Evolutionary conservation across 1,139 yeast genomes (phyloP).

Genomic region (Kurtzmaniella natalensis): DNA sequence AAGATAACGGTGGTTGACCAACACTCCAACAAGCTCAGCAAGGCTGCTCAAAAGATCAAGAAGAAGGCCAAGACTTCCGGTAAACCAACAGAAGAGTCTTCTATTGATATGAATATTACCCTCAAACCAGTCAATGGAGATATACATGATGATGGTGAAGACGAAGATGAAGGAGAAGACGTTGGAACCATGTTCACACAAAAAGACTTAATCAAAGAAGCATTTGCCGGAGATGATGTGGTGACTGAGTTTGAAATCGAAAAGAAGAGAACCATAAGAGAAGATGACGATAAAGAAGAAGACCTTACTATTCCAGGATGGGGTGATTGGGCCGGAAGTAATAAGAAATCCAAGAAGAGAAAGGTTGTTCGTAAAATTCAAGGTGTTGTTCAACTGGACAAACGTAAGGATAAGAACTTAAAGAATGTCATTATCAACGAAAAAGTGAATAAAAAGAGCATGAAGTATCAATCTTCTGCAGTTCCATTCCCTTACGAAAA

Average conservation of each 20-base stretch:
- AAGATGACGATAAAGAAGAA: slow-evolving; percentile 84
- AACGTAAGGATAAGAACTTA: slow-evolving; percentile 73
- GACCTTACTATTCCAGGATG: slow-evolving; percentile 92
- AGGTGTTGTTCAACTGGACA: slow-evolving; percentile 67
- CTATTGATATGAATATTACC: slow-evolving; percentile 48
- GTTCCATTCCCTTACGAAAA: slow-evolving; percentile 95
- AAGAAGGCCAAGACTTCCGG: slow-evolving; percentile 43
- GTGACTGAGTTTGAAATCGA: slow-evolving; percentile 74
- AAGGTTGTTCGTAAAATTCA: slow-evolving; percentile 63
- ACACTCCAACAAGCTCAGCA: slow-evolving; percentile 52
- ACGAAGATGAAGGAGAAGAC: slow-evolving; percentile 24
- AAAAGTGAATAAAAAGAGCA: slow-evolving; percentile 74
- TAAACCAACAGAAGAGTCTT: slow-evolving; percentile 25
- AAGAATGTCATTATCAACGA: slow-evolving; percentile 88
- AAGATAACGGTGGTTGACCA: slow-evolving; percentile 55
- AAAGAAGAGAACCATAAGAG: slow-evolving; percentile 60
- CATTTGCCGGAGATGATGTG: slow-evolving; percentile 97
- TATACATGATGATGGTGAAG: slow-evolving; percentile 39
- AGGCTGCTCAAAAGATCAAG: slow-evolving; percentile 48
- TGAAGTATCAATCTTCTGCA: slow-evolving; percentile 76
- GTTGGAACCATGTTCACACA: slow-evolving; percentile 57
- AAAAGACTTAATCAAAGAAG: slow-evolving; percentile 77
- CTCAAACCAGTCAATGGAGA: slow-evolving; percentile 35
- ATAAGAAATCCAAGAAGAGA: slow-evolving; percentile 48
- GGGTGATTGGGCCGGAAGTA: slow-evolving; percentile 80